Evolutionary conservation across 441 rosid species (phyloP).

Genomic region (Adansonia grandidieri): DNA sequence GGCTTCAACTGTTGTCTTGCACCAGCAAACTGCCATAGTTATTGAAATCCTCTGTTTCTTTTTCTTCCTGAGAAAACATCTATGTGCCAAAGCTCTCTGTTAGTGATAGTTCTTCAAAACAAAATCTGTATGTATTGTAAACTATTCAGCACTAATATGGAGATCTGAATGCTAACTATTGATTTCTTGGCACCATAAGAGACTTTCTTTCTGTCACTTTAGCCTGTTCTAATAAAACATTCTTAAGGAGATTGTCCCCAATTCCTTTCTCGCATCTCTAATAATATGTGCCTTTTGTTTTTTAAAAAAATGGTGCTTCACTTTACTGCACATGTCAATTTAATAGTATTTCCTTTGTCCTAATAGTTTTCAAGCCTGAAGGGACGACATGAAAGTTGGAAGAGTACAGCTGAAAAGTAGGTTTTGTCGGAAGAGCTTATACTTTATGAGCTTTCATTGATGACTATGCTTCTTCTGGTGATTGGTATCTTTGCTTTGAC

Average conservation of each 20-base stretch:
- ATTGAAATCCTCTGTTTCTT: neutral
- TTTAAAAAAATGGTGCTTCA: neutral
- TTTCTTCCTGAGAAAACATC: neutral
- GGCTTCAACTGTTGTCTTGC: neutral
- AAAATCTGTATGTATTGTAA: neutral
- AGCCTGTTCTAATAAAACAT: neutral
- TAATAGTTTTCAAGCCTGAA: conserved; percentile 6
- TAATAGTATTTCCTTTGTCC: neutral
- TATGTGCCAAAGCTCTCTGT: neutral
- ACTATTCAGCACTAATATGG: neutral
- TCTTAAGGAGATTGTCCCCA: neutral
- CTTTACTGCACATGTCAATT: neutral
- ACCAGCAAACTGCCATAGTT: neutral
- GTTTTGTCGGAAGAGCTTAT: neutral
- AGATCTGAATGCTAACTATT: neutral
- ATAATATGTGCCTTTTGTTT: neutral
- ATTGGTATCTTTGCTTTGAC: neutral
- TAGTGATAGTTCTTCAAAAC: neutral
- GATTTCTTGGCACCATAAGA: neutral
- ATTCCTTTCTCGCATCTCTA: neutral
- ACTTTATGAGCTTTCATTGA: conserved; percentile 4
- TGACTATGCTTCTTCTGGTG: neutral
- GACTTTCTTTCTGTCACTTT: neutral
- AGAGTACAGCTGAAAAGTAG: neutral
- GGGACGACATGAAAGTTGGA: neutral